Percentiles rank a stretch among this genome's conserved stretches.
Evolutionary conservation across 257 asterid genomes (phyloP).

Genomic region (Solanum bulbocastanum): DNA sequence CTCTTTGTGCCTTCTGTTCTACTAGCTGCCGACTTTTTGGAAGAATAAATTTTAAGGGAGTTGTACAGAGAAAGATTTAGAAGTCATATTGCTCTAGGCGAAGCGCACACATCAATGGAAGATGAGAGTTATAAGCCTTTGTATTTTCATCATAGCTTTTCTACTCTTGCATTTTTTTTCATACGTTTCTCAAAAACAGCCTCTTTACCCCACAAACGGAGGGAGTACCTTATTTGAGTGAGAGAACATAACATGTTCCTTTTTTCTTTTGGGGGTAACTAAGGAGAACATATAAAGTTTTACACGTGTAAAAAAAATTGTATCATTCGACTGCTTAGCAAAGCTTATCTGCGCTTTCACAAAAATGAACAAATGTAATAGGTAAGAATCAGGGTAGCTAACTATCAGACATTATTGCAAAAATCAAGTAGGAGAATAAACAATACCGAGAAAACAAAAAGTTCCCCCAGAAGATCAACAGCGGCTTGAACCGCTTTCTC

Average conservation of each 20-base stretch:
- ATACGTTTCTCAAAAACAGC: background rate
- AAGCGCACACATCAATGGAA: background rate
- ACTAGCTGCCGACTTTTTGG: background rate
- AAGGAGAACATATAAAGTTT: background rate
- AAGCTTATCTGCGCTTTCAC: background rate
- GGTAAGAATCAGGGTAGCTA: background rate
- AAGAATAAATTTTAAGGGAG: background rate
- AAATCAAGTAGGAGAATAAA: slow-evolving; percentile 8
- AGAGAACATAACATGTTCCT: background rate
- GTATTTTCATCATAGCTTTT: background rate
- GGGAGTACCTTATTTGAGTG: background rate
- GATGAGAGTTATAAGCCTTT: background rate
- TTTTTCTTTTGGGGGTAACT: background rate
- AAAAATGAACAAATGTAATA: background rate
- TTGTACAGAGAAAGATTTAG: background rate
- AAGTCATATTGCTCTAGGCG: background rate
- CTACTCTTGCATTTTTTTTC: background rate
- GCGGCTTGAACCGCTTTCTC: slow-evolving; percentile 98
- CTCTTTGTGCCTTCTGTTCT: background rate
- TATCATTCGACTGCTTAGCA: background rate
- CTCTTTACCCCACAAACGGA: background rate
- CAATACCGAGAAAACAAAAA: slow-evolving; percentile 72
- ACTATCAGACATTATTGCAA: background rate
- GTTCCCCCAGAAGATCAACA: slow-evolving; percentile 82
- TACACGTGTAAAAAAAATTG: background rate